Base-by-base conservation (phyloP, 1,284 basidiomycete genomes). In the Austropuccinia psidii region DNA sequence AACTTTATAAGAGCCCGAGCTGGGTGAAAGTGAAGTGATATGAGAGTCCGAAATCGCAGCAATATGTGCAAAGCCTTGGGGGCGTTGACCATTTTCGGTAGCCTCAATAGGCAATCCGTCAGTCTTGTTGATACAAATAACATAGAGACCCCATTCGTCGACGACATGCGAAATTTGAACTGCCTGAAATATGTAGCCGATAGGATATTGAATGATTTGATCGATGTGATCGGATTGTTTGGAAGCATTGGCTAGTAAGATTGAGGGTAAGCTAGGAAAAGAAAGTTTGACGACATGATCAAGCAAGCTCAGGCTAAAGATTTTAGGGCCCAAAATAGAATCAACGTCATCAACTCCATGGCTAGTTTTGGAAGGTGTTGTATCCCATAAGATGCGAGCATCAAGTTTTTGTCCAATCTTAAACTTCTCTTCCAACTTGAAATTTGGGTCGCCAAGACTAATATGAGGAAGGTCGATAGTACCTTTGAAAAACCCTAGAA, bases 401-500 rank as follows among this genome's bases (percentile, higher is more conserved):
- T 90, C 92, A 78, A 98, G 83, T 83, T 91, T 96, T 80, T 91
- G 87, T 15, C 93, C 93, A 60, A 90, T 80, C 80, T 90, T 92
- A 82, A 86, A 89, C 43, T 82, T 81, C 64, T 85, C 84, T 21
- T 21, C 31, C 15, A 66, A 33, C 21, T 83, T 79, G 55, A 84
- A 76, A 8, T 80, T 65, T n/a, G n/a, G n/a, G 35, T 76, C 82
- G 2, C 84, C 84, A 24, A 98, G 82, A 81, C 98, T 94, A n/a
- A n/a, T n/a, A 29, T 66, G 47, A 75, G 89, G 86, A 52, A 87
- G 83, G 79, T 97, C 93, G 64, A 93, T 86, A 0, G 93, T 95
- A 35, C 92, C 95, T 62, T 93, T 89, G 81, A 94, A 98, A 82
- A 91, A 95, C 1, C 94, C 95, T 37, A 94, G 86, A 24, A 98